A percentile compares a stretch with the other conserved stretches of the same genome.
These are phyloP conservation scores for Fusarium sp. DNA, from an alignment of 2,329 filamentous ascomycete genomes.

Conservation along the genomic window DNA sequence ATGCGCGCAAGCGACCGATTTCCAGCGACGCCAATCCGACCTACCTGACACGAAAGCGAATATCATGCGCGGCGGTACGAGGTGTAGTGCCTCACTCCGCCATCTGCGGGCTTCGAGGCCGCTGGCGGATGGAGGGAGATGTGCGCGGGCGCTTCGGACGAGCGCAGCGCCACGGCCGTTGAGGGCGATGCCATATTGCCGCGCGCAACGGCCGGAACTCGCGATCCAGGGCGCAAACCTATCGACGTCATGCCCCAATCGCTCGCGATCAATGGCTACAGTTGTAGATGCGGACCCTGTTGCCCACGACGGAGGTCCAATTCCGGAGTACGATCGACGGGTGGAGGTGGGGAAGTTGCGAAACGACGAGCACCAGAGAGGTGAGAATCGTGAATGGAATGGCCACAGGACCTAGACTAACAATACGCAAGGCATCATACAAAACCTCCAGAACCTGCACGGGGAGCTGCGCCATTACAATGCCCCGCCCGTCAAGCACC, in stretches of 20 bases:
- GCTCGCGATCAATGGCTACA: constrained; percentile 50
- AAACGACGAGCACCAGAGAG: constrained; percentile 93
- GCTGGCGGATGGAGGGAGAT: constrained; percentile 33
- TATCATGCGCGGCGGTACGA: constrained; percentile 40
- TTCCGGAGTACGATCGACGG: constrained; percentile 89
- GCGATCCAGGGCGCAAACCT: constrained; percentile 10
- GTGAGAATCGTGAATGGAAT: constrained; percentile 59
- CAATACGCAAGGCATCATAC: constrained; percentile 79
- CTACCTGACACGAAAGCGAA: constrained; percentile 16
- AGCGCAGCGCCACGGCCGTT: constrained; percentile 32
- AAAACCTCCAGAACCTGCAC: constrained; percentile 90
- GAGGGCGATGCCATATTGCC: constrained; percentile 20
- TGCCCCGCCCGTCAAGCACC: constrained; percentile 82
- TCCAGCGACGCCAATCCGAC: constrained; percentile 3
- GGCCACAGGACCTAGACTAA: constrained; percentile 24
- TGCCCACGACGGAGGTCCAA: constrained; percentile 73
- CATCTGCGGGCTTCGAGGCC: constrained; percentile 30
- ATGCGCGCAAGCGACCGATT: constrained; percentile 26
- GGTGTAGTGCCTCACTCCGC: constrained; percentile 37
- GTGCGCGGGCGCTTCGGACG: constrained; percentile 43
- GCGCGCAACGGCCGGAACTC: constrained; percentile 10
- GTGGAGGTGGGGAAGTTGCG: constrained; percentile 81
- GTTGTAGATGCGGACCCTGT: constrained; percentile 41
- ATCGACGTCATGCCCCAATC: constrained; percentile 24
- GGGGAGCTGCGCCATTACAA: constrained; percentile 83